These are phyloP conservation scores for Dioscorea zingiberensis DNA, from an alignment of 106 monocot species.

Conservation along the genomic window DNA sequence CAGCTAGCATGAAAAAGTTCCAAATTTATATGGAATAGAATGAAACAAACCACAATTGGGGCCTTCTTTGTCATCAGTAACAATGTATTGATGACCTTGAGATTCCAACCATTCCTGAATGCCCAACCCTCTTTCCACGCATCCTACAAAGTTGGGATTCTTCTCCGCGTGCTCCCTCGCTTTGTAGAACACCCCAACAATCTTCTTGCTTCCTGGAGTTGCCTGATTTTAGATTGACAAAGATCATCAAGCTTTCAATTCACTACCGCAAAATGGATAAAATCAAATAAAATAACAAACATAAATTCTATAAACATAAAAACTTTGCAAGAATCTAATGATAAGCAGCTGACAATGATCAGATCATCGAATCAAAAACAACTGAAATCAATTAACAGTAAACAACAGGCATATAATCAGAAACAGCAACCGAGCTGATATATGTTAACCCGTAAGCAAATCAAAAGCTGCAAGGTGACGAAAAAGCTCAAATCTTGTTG, in stretches of 20 bases:
- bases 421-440: neutral
- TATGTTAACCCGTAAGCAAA: neutral
- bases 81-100: conserved; percentile 86
- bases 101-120: conserved; percentile 87
- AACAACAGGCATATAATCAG: neutral
- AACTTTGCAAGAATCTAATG: too few relatives aligned
- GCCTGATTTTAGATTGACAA: conserved; percentile 29
- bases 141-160: conserved; percentile 92
- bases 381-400: neutral
- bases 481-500: too few relatives aligned
- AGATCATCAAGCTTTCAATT: too few relatives aligned
- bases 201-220: conserved; percentile 82
- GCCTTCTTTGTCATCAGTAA: conserved; percentile 98
- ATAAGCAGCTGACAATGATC: conserved; percentile 2
- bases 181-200: conserved; percentile 96
- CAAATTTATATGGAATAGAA: neutral
- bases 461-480: neutral
- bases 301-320: too few relatives aligned
- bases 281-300: too few relatives aligned
- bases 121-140: conserved; percentile 66
- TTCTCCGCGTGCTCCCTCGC: conserved; percentile 72
- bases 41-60: conserved; percentile 54
- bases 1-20: neutral
- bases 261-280: too few relatives aligned
- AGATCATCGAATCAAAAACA: neutral